A percentile compares a stretch with the other conserved stretches of the same genome.
Evolutionary conservation across 2,329 filamentous ascomycete genomes (phyloP).

Genomic region (Fusarium marasasianum): DNA sequence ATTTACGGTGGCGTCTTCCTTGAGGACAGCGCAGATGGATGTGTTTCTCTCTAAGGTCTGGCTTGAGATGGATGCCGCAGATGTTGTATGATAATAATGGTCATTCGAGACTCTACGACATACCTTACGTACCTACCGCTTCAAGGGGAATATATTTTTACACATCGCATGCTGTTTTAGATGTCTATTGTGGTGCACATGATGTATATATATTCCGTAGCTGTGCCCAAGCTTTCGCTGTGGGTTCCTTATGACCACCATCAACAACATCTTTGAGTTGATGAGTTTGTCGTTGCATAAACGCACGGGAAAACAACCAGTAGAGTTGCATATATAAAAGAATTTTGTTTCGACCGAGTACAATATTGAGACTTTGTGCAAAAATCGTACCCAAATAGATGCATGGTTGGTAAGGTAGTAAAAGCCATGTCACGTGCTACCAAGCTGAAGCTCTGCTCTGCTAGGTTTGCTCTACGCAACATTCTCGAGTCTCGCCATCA

Average conservation of each 20-base stretch:
- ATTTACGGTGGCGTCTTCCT: slow-evolving; percentile 63
- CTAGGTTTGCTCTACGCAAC: neutral
- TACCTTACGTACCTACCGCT: neutral
- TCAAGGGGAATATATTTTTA: neutral
- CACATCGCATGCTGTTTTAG: neutral
- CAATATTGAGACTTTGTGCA: neutral
- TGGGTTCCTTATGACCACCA: neutral
- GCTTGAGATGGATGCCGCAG: neutral
- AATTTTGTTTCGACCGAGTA: no score
- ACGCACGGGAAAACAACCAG: neutral
- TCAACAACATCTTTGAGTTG: no score
- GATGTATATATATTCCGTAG: neutral
- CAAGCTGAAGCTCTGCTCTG: neutral
- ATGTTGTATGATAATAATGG: neutral
- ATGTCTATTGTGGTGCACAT: neutral
- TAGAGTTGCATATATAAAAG: neutral
- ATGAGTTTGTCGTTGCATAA: neutral
- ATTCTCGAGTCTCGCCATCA: neutral
- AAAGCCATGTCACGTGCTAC: neutral
- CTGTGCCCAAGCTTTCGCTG: neutral
- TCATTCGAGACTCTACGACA: neutral
- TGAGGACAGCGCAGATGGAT: slow-evolving; percentile 57
- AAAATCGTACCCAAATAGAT: neutral
- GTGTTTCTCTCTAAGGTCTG: slow-evolving; percentile 41
- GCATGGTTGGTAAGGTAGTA: no score